phyloP scores from a whole-genome alignment of 768 basidiomycete genomes.

The Sporobolomyces roseus region DNA sequence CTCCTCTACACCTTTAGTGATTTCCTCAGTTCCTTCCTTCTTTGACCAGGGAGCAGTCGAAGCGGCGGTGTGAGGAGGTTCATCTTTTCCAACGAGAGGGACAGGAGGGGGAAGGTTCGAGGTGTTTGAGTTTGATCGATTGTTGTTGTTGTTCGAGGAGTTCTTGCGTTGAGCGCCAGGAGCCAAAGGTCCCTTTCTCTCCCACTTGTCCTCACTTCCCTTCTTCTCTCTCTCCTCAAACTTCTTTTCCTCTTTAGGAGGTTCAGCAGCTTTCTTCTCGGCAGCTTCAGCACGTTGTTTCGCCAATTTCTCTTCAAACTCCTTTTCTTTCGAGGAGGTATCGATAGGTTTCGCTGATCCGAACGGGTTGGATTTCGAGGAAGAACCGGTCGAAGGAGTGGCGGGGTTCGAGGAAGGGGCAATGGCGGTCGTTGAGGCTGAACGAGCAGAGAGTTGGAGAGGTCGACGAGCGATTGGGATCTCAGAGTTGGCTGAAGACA shows the following conservation, averaged over 20 bases:
- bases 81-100: constrained; percentile 10
- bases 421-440: constrained; percentile 64
- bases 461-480: constrained; percentile 66
- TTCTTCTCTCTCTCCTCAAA: not conserved
- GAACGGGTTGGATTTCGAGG: constrained; percentile 68
- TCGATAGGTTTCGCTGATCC: constrained; percentile 89
- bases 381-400: constrained; percentile 48
- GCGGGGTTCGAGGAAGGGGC: constrained; percentile 57
- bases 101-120: constrained; percentile 7
- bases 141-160: no score
- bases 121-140: not conserved
- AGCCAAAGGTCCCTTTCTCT: constrained; percentile 22
- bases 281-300: constrained; percentile 51
- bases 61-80: constrained; percentile 14
- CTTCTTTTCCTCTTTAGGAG: not conserved
- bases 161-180: not conserved
- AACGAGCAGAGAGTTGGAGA: constrained; percentile 74
- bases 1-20: constrained; percentile 26
- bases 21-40: constrained; percentile 1
- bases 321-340: constrained; percentile 66
- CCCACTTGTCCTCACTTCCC: constrained; percentile 27
- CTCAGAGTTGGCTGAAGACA: not conserved
- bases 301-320: constrained; percentile 66
- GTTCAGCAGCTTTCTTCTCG: not conserved
- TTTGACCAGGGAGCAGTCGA: not conserved